These are phyloP conservation scores for Crithidia brevicula DNA, from an alignment of 208 protist species.

Conservation along the genomic window DNA sequence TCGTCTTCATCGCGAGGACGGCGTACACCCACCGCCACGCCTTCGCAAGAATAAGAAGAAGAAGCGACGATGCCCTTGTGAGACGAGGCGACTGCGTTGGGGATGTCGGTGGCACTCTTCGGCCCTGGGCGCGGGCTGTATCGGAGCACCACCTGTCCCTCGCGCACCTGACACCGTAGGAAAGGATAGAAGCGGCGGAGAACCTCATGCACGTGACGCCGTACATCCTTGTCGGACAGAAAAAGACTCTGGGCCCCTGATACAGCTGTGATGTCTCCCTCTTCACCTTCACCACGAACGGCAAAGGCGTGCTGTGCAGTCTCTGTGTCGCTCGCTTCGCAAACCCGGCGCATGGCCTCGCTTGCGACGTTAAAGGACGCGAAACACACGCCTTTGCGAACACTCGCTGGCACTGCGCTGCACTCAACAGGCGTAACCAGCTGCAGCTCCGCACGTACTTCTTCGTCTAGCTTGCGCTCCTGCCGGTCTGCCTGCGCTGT, in stretches of 20 bases:
- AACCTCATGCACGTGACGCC: slow-evolving; percentile 69
- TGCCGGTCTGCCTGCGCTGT: slow-evolving; percentile 20
- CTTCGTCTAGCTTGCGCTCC: slow-evolving; percentile 5
- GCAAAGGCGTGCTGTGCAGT: neutral
- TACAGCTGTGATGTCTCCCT: too few species aligned
- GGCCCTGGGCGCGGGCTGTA: neutral
- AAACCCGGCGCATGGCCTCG: slow-evolving; percentile 8
- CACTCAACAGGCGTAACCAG: neutral
- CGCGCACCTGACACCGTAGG: slow-evolving; percentile 53
- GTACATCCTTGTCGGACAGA: slow-evolving; percentile 60
- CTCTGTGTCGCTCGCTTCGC: neutral
- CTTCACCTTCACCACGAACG: too few species aligned
- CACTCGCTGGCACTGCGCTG: neutral
- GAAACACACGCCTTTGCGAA: slow-evolving; percentile 13
- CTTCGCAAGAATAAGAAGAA: neutral
- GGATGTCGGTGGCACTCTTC: neutral
- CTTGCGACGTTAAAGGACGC: slow-evolving; percentile 22
- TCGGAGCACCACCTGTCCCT: slow-evolving; percentile 46
- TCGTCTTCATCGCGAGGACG: slow-evolving; percentile 4
- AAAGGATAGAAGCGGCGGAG: slow-evolving; percentile 69
- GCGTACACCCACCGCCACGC: neutral
- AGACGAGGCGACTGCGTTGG: neutral
- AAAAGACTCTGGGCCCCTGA: neutral
- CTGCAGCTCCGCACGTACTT: slow-evolving; percentile 2
- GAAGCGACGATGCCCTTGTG: slow-evolving; percentile 2